These are phyloP conservation scores for Paecilomyces variotii DNA, from an alignment of 2,329 filamentous ascomycete species.

Conservation along the genomic window DNA sequence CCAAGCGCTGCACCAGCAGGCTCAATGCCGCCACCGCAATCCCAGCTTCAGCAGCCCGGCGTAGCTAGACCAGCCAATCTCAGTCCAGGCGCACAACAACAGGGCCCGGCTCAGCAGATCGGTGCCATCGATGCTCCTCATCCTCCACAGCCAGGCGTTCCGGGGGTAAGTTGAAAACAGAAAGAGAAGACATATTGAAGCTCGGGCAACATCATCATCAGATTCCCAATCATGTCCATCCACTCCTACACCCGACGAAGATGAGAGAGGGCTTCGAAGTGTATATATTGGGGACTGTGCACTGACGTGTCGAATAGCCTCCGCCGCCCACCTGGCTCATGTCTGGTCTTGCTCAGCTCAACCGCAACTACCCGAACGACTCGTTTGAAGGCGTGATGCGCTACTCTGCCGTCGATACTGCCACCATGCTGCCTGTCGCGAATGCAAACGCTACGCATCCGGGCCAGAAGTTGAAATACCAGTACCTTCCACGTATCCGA, in stretches of 20 bases:
- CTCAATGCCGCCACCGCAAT: constrained; percentile 43
- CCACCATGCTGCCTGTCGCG: constrained; percentile 58
- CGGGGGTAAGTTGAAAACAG: constrained; percentile 32
- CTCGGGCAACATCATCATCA: constrained; percentile 10
- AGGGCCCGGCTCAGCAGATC: constrained; percentile 27
- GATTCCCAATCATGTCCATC: constrained; percentile 1
- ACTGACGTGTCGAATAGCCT: constrained; percentile 47
- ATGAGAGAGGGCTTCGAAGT: not conserved
- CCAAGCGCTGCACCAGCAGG: constrained; percentile 44
- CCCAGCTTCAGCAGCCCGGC: constrained; percentile 15
- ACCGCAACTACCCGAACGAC: constrained; percentile 65
- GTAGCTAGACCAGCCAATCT: constrained; percentile 14
- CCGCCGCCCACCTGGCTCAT: constrained; percentile 80
- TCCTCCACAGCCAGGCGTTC: constrained; percentile 33
- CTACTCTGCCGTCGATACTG: constrained; percentile 69
- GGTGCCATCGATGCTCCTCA: constrained; percentile 40
- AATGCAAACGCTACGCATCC: constrained; percentile 44
- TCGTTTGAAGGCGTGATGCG: constrained; percentile 88
- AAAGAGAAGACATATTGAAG: constrained; percentile 1
- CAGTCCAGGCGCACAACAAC: constrained; percentile 16
- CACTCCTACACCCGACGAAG: not conserved
- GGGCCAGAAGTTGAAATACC: constrained; percentile 60
- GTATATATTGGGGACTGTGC: constrained; percentile 2
- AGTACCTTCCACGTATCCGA: constrained; percentile 80
- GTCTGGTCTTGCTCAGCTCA: constrained; percentile 63